A percentile compares a stretch with the other conserved stretches of the same genome.
phyloP scores from a whole-genome alignment of 768 basidiomycete genomes.

The Serendipita sp. region DNA sequence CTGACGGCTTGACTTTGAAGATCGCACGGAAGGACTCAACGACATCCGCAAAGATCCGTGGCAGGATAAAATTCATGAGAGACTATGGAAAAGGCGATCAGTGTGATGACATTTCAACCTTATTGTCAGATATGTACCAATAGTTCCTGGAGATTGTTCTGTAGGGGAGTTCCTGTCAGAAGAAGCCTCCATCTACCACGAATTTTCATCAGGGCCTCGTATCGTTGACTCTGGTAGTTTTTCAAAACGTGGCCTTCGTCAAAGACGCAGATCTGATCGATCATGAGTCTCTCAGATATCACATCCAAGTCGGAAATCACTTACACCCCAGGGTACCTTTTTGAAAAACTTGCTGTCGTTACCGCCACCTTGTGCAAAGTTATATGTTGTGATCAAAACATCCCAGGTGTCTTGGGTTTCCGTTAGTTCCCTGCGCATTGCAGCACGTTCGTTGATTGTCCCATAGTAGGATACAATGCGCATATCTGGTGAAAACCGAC shows the following conservation, averaged over 20 bases:
- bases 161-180: conserved; percentile 88
- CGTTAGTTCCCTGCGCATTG: conserved; percentile 53
- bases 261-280: conserved; percentile 66
- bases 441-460: conserved; percentile 66
- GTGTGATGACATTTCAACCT: not conserved
- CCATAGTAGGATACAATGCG: conserved; percentile 87
- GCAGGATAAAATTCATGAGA: conserved; percentile 92
- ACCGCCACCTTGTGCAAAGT: conserved; percentile 72
- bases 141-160: conserved; percentile 79
- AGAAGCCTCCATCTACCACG: conserved; percentile 79
- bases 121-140: conserved; percentile 34
- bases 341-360: conserved; percentile 89
- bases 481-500: conserved; percentile 74
- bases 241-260: conserved; percentile 97
- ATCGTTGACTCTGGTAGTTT: conserved; percentile 95
- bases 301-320: conserved; percentile 18
- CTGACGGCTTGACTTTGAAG: conserved; percentile 93
- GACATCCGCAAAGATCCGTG: conserved; percentile 62
- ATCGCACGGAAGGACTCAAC: conserved; percentile 75
- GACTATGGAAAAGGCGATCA: conserved; percentile 39
- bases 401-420: conserved; percentile 67
- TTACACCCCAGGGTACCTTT: conserved; percentile 79
- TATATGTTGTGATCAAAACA: conserved; percentile 91
- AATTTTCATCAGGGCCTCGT: conserved; percentile 72
- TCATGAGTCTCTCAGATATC: not conserved